Percentiles rank a stretch among this genome's conserved stretches.
Evolutionary conservation across 768 basidiomycete genomes (phyloP).

Genomic region (Boletus vermiculosoides): DNA sequence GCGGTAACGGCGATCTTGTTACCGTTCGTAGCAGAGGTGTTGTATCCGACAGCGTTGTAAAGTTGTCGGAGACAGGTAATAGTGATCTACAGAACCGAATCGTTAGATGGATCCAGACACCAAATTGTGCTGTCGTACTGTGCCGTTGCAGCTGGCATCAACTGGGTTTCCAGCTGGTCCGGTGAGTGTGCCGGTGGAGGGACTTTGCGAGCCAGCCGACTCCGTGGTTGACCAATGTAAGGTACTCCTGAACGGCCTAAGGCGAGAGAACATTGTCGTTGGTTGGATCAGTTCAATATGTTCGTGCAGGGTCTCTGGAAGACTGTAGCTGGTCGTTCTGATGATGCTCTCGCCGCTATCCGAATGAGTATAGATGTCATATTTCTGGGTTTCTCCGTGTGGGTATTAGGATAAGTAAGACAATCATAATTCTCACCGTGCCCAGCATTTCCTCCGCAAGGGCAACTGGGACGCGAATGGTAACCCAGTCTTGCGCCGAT

Average conservation of each 20-base stretch:
- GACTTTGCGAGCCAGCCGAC: not conserved
- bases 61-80: conserved; percentile 52
- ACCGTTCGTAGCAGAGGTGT: conserved; percentile 38
- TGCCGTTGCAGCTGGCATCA: conserved; percentile 47
- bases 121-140: conserved; percentile 12
- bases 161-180: conserved; percentile 38
- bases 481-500: conserved; percentile 70
- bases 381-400: conserved; percentile 43
- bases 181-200: conserved; percentile 18
- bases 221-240: conserved; percentile 31
- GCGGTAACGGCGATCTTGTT: conserved; percentile 56
- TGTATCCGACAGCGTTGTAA: conserved; percentile 52
- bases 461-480: conserved; percentile 52
- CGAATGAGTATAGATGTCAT: conserved; percentile 58
- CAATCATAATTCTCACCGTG: conserved; percentile 44
- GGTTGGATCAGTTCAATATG: conserved; percentile 72
- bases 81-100: conserved; percentile 39
- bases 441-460: conserved; percentile 70
- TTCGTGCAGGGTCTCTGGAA: conserved; percentile 55
- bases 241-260: conserved; percentile 42
- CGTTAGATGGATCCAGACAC: not conserved
- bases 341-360: conserved; percentile 53
- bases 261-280: conserved; percentile 63
- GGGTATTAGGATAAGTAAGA: not conserved
- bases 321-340: conserved; percentile 67